A percentile compares a stretch with the other conserved stretches of the same genome.
Conservation (phyloP, 2,329 filamentous ascomycete genomes). For the Claviceps pusilla region DNA sequence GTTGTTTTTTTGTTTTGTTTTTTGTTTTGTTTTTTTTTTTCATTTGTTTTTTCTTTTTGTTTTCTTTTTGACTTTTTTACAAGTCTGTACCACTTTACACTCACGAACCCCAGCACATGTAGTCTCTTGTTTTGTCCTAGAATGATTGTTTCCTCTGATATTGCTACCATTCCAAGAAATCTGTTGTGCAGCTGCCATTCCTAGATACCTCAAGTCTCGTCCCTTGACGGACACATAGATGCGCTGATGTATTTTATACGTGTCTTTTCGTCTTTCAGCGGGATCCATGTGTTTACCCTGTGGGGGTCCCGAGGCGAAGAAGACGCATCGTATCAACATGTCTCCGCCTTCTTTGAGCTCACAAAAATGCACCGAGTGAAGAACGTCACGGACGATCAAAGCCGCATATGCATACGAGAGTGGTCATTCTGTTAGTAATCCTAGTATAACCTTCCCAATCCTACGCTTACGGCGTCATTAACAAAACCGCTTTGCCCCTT, state of each 20-base stretch:
- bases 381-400: background rate
- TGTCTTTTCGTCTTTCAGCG: background rate
- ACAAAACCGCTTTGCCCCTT: too few species aligned
- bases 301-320: background rate
- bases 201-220: background rate
- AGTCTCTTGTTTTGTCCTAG: background rate
- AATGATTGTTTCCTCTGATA: background rate
- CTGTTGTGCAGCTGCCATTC: background rate
- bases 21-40: background rate
- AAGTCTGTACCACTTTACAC: background rate
- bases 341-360: background rate
- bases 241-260: background rate
- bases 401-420: background rate
- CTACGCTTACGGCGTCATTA: background rate
- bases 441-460: background rate
- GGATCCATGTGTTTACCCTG: too few species aligned
- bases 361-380: background rate
- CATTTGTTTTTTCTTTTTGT: background rate
- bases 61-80: background rate
- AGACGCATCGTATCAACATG: background rate
- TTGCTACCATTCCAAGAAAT: background rate
- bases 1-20: background rate
- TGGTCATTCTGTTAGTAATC: background rate
- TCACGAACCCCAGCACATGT: background rate
- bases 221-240: background rate